Percentiles rank a stretch among this genome's conserved stretches.
phyloP scores from a whole-genome alignment of 2,329 filamentous ascomycete species.

The Pyrenophora teres region DNA sequence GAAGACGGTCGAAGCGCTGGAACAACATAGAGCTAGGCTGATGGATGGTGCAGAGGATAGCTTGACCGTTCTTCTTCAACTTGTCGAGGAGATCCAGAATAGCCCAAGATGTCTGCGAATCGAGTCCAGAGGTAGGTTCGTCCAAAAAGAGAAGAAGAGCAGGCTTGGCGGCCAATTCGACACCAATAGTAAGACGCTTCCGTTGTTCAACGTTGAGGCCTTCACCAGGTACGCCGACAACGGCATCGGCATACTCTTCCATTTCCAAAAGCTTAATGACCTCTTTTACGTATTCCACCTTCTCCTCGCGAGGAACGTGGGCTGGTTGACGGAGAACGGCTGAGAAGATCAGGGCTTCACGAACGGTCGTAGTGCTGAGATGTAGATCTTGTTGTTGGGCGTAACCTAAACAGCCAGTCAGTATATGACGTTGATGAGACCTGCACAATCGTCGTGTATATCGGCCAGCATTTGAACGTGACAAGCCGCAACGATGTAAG shows the following conservation, averaged over 20 bases:
- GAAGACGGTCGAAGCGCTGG: conserved; percentile 82
- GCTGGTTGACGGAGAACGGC: conserved; percentile 83
- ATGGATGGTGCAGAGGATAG: conserved; percentile 96
- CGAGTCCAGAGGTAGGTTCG: conserved; percentile 91
- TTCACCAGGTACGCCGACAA: conserved; percentile 89
- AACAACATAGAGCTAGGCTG: conserved; percentile 96
- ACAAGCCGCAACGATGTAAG: no score
- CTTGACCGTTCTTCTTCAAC: conserved; percentile 78
- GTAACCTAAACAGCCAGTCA: conserved; percentile 54
- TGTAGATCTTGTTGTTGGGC: conserved; percentile 94
- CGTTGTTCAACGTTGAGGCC: conserved; percentile 70
- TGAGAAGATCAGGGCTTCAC: conserved; percentile 85
- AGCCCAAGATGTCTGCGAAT: conserved; percentile 91
- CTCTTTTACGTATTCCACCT: conserved; percentile 84
- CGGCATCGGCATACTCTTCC: conserved; percentile 85
- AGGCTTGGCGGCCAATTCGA: conserved; percentile 93
- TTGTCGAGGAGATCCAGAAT: conserved; percentile 89
- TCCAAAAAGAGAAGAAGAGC: conserved; percentile 89
- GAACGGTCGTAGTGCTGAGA: conserved; percentile 79
- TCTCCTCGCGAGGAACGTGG: conserved; percentile 72
- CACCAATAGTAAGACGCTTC: conserved; percentile 86
- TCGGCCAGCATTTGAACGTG: no score
- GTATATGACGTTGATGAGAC: background rate
- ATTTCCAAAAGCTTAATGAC: conserved; percentile 91
- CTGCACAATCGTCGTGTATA: background rate